Base-by-base conservation (phyloP, 2,329 filamentous ascomycete species). In the Orbilia javanica region DNA sequence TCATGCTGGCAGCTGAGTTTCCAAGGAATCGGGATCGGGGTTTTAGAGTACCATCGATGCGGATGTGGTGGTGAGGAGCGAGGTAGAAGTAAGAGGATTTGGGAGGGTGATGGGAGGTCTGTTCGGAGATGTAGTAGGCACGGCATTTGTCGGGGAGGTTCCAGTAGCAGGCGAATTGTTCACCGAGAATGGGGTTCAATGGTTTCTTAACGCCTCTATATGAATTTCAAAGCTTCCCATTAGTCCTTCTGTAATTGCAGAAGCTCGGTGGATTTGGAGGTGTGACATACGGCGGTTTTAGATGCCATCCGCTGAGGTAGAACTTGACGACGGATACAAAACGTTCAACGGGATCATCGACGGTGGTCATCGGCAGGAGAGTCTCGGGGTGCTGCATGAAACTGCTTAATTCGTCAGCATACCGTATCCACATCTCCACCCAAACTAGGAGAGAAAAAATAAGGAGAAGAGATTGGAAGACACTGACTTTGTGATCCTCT, bases 21-120 rank as follows among this genome's bases (percentile, higher is more conserved):
- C 96, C 96, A 46, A 99, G 86, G 83, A 99, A 99, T 83, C 92
- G 96, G 85, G 94, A 97, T 81, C 94, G 89, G 0, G 96, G 96
- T 84, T 98, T 98, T 81, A 99, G 87, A 3, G 93, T 97, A 20
- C 96, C 96, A 82, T 99, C 96, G 82, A 99, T 97, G 71, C 96
- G 90, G 81, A 99, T 97, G 83, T 96, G 87, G 83, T 98, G 93
- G 68, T 97, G 90, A 1, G 96, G 96, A 0, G 93, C 94, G 91
- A 97, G 94, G 86, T 97, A 99, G 84, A 99, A 99, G 86, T 99
- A 99, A 85, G 94, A 97, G 55, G 95, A 98, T 86, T 99, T 99
- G 29, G 96, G 96, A 34, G 96, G 96, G 83, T 99, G 96, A 84
- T 99, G 96, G 29, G 94, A 98, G 0, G 96, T 99, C 85, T 99